These are phyloP conservation scores for Podaxis sp. DNA, from an alignment of 768 basidiomycete species.

Conservation along the genomic window DNA sequence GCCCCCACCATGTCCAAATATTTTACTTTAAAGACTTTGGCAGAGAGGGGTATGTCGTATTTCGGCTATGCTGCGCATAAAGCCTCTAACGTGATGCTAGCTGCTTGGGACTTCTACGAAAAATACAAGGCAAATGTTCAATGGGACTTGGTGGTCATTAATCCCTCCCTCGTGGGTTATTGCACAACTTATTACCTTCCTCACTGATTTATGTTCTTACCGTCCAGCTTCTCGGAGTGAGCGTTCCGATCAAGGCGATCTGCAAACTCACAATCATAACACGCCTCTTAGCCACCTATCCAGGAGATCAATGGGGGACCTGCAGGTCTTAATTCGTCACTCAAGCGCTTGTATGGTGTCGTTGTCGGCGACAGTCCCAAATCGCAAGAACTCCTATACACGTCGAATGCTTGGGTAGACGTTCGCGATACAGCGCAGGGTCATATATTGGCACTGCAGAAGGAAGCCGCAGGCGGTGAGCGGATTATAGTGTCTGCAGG, in stretches of 20 bases:
- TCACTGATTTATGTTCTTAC: not conserved
- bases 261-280: not conserved
- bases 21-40: slow-evolving; percentile 60
- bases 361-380: slow-evolving; percentile 23
- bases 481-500: slow-evolving; percentile 51
- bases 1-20: slow-evolving; percentile 48
- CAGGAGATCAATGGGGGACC: slow-evolving; percentile 35
- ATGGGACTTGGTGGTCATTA: slow-evolving; percentile 55
- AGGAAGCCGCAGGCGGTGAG: slow-evolving; percentile 52
- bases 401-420: slow-evolving; percentile 40
- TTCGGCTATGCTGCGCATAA: not conserved
- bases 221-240: slow-evolving; percentile 31
- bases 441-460: slow-evolving; percentile 53
- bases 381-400: slow-evolving; percentile 20
- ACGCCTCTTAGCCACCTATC: slow-evolving; percentile 37
- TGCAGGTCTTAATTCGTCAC: slow-evolving; percentile 39
- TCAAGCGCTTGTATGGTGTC: slow-evolving; percentile 27
- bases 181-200: not conserved
- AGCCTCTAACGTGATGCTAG: slow-evolving; percentile 21
- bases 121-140: slow-evolving; percentile 39
- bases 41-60: slow-evolving; percentile 51
- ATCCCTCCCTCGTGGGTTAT: slow-evolving; percentile 51
- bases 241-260: not conserved
- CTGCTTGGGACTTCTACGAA: slow-evolving; percentile 43
- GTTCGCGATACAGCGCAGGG: slow-evolving; percentile 58